Percentiles rank a stretch among this genome's conserved stretches.
These are phyloP conservation scores for Fusarium heterosporum DNA, from an alignment of 2,329 filamentous ascomycete genomes.

Conservation along the genomic window DNA sequence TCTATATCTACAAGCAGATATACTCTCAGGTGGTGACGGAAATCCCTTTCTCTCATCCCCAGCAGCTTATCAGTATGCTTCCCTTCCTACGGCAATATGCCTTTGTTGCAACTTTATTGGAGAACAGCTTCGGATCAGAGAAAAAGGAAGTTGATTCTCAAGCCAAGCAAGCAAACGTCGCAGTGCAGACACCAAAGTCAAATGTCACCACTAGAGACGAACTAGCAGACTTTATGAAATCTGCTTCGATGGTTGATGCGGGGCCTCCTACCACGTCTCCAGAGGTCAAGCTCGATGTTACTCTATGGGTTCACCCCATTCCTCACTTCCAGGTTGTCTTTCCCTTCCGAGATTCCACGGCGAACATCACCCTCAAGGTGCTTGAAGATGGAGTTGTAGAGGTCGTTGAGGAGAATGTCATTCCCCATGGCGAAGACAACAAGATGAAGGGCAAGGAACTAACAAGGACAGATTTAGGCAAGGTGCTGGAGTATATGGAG, in stretches of 20 bases:
- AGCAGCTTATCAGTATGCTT: constrained; percentile 79
- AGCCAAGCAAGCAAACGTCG: constrained; percentile 8
- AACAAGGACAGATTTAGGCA: constrained; percentile 58
- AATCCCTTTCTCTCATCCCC: constrained; percentile 81
- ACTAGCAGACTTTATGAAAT: constrained; percentile 50
- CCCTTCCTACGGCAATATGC: constrained; percentile 81
- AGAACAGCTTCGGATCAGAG: constrained; percentile 66
- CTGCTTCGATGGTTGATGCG: neutral
- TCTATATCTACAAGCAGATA: constrained; percentile 79
- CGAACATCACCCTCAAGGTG: constrained; percentile 69
- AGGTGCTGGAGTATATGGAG: constrained; percentile 62
- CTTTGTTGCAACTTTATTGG: constrained; percentile 73
- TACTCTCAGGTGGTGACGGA: constrained; percentile 75
- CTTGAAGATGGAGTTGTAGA: constrained; percentile 69
- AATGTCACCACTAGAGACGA: constrained; percentile 50
- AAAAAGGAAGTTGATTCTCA: constrained; percentile 39
- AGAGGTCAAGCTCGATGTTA: constrained; percentile 62
- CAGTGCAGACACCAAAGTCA: constrained; percentile 6
- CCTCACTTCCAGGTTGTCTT: constrained; percentile 66
- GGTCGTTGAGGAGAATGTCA: constrained; percentile 67
- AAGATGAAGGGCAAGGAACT: constrained; percentile 53
- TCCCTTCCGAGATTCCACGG: constrained; percentile 61
- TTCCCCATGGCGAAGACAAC: constrained; percentile 39
- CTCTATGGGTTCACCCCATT: constrained; percentile 62
- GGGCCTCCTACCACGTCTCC: neutral